These are phyloP conservation scores for Cutaneotrichosporon cavernicola DNA, from an alignment of 1,284 basidiomycete species.

Conservation along the genomic window DNA sequence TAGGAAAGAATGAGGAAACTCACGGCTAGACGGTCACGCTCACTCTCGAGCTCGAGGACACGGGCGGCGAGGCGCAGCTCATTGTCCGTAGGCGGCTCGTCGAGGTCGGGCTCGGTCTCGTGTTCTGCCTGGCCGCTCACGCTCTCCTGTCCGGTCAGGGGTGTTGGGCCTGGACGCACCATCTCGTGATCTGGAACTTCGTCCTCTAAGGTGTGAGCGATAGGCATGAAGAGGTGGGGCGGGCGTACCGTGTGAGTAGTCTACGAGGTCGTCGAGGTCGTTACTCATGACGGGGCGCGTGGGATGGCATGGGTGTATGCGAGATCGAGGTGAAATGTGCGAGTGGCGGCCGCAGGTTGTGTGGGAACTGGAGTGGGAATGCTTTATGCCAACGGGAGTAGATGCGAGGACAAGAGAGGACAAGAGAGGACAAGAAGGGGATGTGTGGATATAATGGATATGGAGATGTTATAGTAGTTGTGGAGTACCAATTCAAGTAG, in stretches of 20 bases:
- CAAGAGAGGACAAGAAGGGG: too few relatives aligned
- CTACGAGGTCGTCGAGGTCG: constrained; percentile 23
- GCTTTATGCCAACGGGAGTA: not conserved
- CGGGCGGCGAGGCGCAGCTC: constrained; percentile 36
- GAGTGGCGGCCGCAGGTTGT: not conserved
- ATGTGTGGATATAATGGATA: too few relatives aligned
- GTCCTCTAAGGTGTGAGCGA: constrained; percentile 16
- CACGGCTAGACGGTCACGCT: constrained; percentile 37
- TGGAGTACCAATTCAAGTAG: too few relatives aligned
- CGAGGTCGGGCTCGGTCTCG: constrained; percentile 9
- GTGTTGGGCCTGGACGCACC: constrained; percentile 8
- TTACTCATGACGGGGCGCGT: constrained; percentile 8
- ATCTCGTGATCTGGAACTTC: constrained; percentile 23
- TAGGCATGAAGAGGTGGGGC: not conserved
- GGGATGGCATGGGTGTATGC: not conserved
- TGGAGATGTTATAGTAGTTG: too few relatives aligned
- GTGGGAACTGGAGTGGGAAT: not conserved
- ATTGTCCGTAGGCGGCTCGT: constrained; percentile 28
- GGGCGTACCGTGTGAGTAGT: constrained; percentile 20
- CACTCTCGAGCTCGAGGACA: constrained; percentile 39
- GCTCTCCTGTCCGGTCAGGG: constrained; percentile 14
- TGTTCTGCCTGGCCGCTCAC: constrained; percentile 16
- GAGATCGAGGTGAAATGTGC: not conserved
- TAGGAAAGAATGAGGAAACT: constrained; percentile 12
- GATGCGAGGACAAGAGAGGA: too few relatives aligned